Evolutionary conservation across 306 rosid species (phyloP).

Genomic region (Leucaena leucocephala): DNA sequence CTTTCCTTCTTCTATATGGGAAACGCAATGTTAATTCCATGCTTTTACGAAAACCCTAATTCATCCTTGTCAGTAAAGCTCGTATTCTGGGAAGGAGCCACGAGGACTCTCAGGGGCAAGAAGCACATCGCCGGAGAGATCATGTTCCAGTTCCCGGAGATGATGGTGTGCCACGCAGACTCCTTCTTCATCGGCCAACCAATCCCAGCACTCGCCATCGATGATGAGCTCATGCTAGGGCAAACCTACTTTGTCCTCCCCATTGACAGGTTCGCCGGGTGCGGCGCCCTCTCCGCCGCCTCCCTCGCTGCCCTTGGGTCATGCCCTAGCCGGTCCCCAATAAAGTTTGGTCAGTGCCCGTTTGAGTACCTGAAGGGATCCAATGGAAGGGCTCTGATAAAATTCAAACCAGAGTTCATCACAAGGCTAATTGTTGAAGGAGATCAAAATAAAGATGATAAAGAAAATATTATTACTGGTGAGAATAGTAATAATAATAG

Average conservation of each 20-base stretch:
- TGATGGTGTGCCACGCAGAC: conserved; percentile 70
- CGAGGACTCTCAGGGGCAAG: conserved; percentile 44
- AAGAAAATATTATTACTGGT: background rate
- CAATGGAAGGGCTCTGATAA: conserved; percentile 61
- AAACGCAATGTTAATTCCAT: conserved; percentile 50
- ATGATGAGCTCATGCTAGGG: conserved; percentile 60
- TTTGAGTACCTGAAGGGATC: conserved; percentile 64
- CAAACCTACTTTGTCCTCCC: conserved; percentile 79
- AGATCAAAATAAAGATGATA: background rate
- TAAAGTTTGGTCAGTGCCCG: conserved; percentile 57
- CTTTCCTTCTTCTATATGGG: conserved; percentile 45
- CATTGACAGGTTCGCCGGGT: conserved; percentile 43
- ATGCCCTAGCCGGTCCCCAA: conserved; percentile 17
- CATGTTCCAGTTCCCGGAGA: conserved; percentile 71
- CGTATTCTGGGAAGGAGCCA: conserved; percentile 56
- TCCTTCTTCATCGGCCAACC: conserved; percentile 81
- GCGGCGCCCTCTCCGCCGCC: conserved; percentile 50
- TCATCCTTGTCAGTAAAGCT: conserved; percentile 38
- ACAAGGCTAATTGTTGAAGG: conserved; percentile 44
- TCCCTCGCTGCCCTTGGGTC: conserved; percentile 50
- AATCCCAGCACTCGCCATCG: conserved; percentile 51
- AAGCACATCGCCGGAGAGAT: conserved; percentile 68
- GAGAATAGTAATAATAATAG: background rate
- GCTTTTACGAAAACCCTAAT: conserved; percentile 37
- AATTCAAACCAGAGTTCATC: conserved; percentile 76